Conservation (phyloP, 345 rosid species). For the Brassica juncea region DNA sequence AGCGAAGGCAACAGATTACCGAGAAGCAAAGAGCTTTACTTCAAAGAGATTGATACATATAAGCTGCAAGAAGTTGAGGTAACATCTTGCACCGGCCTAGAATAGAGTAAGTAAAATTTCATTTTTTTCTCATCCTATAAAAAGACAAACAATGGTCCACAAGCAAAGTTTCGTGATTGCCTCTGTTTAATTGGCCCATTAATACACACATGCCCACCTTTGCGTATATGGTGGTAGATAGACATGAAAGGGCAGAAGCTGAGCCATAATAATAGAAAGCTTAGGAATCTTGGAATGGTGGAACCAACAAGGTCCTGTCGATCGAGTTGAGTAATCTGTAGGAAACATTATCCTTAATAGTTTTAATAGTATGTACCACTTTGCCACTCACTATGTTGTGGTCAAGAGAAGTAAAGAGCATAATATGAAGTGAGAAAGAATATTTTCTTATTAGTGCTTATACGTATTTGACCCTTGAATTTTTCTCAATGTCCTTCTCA, state of each 20-base stretch:
- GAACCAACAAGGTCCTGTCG: constrained; percentile 27
- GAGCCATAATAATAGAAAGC: constrained; percentile 20
- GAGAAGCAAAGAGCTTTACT: neutral
- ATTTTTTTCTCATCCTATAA: neutral
- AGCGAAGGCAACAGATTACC: neutral
- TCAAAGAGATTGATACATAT: constrained; percentile 9
- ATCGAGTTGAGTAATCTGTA: constrained; percentile 20
- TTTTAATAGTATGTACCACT: constrained; percentile 35
- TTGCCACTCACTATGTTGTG: constrained; percentile 18
- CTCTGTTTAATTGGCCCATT: constrained; percentile 33
- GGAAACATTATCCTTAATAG: constrained; percentile 35
- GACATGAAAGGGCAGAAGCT: neutral
- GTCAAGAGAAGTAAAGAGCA: constrained; percentile 19
- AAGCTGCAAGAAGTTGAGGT: neutral
- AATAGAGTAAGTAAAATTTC: neutral
- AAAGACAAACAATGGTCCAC: constrained; percentile 30
- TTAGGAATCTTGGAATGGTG: constrained; percentile 24
- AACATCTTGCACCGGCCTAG: neutral
- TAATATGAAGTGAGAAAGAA: constrained; percentile 24
- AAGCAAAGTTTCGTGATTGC: constrained; percentile 23
- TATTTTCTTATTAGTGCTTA: constrained; percentile 2
- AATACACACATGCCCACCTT: constrained; percentile 16
- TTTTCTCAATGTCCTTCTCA: constrained; percentile 18
- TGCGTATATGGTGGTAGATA: constrained; percentile 23
- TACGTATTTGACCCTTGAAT: neutral